Evolutionary conservation across 805 yeast species (phyloP), one percentile per base, ranked within the genome.

Genomic region (Saturnispora quitensis): DNA sequence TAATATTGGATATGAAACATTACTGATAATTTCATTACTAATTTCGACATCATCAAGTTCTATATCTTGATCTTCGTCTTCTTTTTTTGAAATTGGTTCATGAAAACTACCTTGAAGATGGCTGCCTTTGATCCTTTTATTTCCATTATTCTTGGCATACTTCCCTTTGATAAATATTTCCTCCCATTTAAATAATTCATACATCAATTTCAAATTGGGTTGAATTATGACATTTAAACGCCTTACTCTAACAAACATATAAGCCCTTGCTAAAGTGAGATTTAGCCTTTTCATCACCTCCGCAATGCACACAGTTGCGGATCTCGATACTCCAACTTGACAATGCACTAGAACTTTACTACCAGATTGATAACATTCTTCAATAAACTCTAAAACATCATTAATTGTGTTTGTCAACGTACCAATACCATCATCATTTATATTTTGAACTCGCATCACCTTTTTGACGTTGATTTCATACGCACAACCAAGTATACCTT

Each of bases 271-370:
- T 28, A 91, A 69, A 43, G 80, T 78, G 50, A 88, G 70, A 15
- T 77, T 68, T 50, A 86, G 68, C 40, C 96, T 69, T 58, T 80
- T 78, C 96, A 91, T 90, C 38, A 88, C 91, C 63, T 89, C 97
- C 1, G 97, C 97, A 58, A 91, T 91, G 59, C 95, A 91, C 10
- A 91, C 95, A 0, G 97, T 88, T 0, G 97, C 98, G 3, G 96
- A 87, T 51, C 98, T 72, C 0, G 96, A 87, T 3, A 91, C 98
- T 0, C 98, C 98, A 46, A 89, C 97, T 62, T 95, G 86, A 61
- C 98, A 91, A 65, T 91, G 98, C 10, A 91, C 90, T 54, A 91
- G 71, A 2, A 83, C 80, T 45, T 76, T 77, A 22, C 78, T 79
- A 36, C 68, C 68, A 1, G 58, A 57, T 20, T 64, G 57, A 56